Percentiles rank a stretch among this genome's conserved stretches.
Conservation (phyloP, 2,329 filamentous ascomycete species). For the Trichoderma sp. region DNA sequence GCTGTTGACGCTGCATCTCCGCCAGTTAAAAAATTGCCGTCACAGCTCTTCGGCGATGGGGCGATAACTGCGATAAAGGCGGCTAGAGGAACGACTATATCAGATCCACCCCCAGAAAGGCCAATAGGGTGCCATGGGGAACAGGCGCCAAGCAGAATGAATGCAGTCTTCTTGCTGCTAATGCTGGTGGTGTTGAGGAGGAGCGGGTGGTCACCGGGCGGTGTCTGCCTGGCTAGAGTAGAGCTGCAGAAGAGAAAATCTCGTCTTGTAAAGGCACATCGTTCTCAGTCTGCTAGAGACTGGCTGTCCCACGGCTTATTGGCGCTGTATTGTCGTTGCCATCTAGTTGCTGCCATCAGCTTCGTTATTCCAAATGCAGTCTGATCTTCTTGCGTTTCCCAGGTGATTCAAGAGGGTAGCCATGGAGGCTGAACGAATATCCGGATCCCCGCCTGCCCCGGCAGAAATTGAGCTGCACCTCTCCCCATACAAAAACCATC, state of each 20-base stretch:
- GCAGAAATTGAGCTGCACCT: slow-evolving; percentile 22
- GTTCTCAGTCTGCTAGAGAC: background rate
- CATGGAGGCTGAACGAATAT: slow-evolving; percentile 11
- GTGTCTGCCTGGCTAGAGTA: slow-evolving; percentile 2
- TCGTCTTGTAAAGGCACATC: slow-evolving; percentile 9
- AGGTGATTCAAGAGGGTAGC: background rate
- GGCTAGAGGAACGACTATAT: slow-evolving; percentile 16
- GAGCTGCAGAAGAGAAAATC: background rate
- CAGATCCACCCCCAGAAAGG: slow-evolving; percentile 18
- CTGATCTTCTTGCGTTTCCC: background rate
- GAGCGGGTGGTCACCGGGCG: slow-evolving; percentile 9
- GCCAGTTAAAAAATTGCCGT: background rate
- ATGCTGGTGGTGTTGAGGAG: slow-evolving; percentile 11
- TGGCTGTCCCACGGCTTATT: background rate
- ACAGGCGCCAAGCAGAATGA: slow-evolving; percentile 15
- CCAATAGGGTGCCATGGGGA: slow-evolving; percentile 25
- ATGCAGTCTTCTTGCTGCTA: slow-evolving; percentile 5
- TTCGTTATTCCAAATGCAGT: slow-evolving; percentile 2
- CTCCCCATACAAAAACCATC: background rate
- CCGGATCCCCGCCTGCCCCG: slow-evolving; percentile 5
- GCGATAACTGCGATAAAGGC: slow-evolving; percentile 16
- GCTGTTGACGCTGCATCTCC: background rate
- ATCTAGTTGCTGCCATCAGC: background rate
- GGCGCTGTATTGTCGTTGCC: background rate
- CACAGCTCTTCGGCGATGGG: slow-evolving; percentile 12